phyloP scores from a whole-genome alignment of 225 moss, liverwort and hornwort species.

The Polytrichum commune region DNA sequence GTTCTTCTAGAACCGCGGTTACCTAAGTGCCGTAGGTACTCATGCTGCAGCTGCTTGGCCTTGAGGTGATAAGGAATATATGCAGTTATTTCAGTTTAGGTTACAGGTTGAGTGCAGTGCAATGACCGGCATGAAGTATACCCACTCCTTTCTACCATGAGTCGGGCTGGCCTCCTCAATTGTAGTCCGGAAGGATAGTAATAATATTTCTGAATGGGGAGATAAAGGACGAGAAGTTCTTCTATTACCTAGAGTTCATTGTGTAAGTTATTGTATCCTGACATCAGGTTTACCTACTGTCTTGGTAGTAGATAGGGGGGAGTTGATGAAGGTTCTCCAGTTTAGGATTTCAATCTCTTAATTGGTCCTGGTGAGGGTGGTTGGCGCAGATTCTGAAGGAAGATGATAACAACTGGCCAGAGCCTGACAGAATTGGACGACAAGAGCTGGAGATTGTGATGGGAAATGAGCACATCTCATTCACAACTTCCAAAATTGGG shows the following conservation, averaged over 20 bases:
- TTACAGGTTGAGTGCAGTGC: too few relatives aligned
- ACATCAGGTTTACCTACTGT: too few relatives aligned
- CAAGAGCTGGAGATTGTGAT: conserved; percentile 97
- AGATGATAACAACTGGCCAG: conserved; percentile 83
- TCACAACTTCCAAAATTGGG: conserved; percentile 93
- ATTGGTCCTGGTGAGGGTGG: neutral
- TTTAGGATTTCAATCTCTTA: neutral
- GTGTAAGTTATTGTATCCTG: too few relatives aligned
- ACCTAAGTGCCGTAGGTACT: too few relatives aligned
- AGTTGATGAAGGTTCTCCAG: neutral
- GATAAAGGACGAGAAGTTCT: neutral
- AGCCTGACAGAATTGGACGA: conserved; percentile 86
- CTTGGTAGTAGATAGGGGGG: neutral
- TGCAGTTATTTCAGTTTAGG: too few relatives aligned
- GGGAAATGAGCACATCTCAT: conserved; percentile 95
- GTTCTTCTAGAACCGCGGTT: too few relatives aligned
- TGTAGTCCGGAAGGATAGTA: conserved; percentile 44
- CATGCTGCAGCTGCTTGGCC: too few relatives aligned
- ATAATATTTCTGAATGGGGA: conserved; percentile 17
- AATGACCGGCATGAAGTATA: too few relatives aligned
- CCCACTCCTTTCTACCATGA: too few relatives aligned
- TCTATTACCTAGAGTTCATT: neutral
- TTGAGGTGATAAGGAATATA: too few relatives aligned
- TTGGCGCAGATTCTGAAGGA: conserved; percentile 58
- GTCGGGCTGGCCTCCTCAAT: too few relatives aligned